Conservation (phyloP, 192 early-diverging fungal genomes). For the Coemansia sp. region DNA sequence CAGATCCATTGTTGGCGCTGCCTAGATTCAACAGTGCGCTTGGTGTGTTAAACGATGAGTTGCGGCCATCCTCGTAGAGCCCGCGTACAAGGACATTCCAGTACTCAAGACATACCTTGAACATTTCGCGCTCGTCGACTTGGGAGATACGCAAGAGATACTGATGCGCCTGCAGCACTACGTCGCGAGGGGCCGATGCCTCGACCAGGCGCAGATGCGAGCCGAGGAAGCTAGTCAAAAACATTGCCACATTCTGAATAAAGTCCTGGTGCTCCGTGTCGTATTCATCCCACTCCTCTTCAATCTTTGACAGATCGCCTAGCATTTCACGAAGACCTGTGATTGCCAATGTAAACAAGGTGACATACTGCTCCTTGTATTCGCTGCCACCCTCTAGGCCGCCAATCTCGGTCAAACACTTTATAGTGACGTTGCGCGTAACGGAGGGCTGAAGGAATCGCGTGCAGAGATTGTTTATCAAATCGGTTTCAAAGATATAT, state of each 20-base stretch:
- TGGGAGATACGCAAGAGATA: constrained; percentile 89
- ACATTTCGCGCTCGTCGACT: constrained; percentile 95
- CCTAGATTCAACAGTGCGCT: constrained; percentile 42
- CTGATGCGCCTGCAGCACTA: constrained; percentile 75
- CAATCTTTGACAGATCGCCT: constrained; percentile 67
- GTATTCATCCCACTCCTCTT: constrained; percentile 75
- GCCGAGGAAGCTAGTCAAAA: constrained; percentile 83
- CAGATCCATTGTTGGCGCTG: constrained; percentile 26
- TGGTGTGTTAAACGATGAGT: constrained; percentile 41
- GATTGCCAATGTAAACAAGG: constrained; percentile 86
- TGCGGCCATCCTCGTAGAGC: constrained; percentile 81
- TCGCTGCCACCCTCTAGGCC: constrained; percentile 75
- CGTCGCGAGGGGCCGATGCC: constrained; percentile 56
- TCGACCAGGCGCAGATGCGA: constrained; percentile 76
- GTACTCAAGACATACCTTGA: constrained; percentile 98
- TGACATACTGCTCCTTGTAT: constrained; percentile 83
- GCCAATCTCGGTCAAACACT: constrained; percentile 98
- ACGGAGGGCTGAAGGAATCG: constrained; percentile 81
- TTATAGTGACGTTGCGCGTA: constrained; percentile 91
- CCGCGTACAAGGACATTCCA: constrained; percentile 89
- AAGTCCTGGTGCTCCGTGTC: constrained; percentile 92
- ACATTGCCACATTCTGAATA: constrained; percentile 93
- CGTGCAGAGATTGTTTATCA: constrained; percentile 81
- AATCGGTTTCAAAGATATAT: constrained; percentile 94
- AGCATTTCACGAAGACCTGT: constrained; percentile 43